phyloP scores from a whole-genome alignment of 257 asterid genomes.

The Prunella vulgaris region DNA sequence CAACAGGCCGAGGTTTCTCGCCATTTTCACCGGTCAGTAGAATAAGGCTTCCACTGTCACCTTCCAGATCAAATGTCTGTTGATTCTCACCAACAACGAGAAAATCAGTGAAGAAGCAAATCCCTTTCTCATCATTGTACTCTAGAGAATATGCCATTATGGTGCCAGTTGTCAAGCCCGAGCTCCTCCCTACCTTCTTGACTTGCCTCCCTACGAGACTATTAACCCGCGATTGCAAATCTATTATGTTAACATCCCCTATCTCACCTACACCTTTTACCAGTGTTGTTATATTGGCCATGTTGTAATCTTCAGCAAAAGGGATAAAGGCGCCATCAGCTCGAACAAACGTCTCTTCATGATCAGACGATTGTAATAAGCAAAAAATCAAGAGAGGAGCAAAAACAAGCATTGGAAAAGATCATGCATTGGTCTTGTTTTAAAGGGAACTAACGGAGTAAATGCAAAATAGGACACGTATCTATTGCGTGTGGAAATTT shows the following conservation, averaged over 20 bases:
- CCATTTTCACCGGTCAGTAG: constrained; percentile 53
- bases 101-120: constrained; percentile 88
- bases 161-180: constrained; percentile 95
- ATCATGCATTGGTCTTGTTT: neutral
- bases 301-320: constrained; percentile 81
- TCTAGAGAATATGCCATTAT: constrained; percentile 90
- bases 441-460: too few relatives aligned
- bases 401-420: neutral
- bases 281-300: constrained; percentile 62
- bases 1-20: constrained; percentile 75
- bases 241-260: constrained; percentile 67
- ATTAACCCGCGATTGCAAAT: constrained; percentile 73
- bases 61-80: constrained; percentile 94
- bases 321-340: constrained; percentile 98
- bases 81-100: constrained; percentile 96
- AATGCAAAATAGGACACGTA: too few relatives aligned
- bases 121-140: constrained; percentile 91
- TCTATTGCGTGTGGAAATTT: too few relatives aligned
- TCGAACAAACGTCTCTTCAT: constrained; percentile 88
- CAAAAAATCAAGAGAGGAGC: neutral
- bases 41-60: constrained; percentile 98
- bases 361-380: constrained; percentile 16
- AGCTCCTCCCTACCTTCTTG: constrained; percentile 93
- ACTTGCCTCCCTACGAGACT: constrained; percentile 85
- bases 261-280: constrained; percentile 89